Conservation (phyloP, 139 green algal genomes). For the Pseudopediastrum boryanum region DNA sequence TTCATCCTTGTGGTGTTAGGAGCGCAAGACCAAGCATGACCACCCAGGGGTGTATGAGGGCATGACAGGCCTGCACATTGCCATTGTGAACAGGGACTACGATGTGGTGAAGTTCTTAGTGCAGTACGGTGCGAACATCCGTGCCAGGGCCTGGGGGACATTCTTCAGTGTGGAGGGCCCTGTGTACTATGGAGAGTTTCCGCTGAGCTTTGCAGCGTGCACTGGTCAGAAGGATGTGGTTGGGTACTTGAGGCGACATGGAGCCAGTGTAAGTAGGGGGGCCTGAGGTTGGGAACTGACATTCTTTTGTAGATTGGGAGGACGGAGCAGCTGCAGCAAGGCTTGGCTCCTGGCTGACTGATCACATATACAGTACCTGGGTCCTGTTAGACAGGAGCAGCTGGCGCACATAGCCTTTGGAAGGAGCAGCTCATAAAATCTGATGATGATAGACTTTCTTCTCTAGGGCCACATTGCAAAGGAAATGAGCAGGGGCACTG, state of each 20-base stretch:
- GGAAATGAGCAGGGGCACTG: too few species aligned
- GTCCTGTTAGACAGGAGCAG: too few species aligned
- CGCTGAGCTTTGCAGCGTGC: slow-evolving; percentile 60
- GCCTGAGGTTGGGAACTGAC: too few species aligned
- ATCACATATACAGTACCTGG: too few species aligned
- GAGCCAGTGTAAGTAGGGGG: slow-evolving; percentile 43
- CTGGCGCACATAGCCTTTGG: too few species aligned
- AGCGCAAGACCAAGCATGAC: slow-evolving; percentile 49
- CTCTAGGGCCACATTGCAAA: too few species aligned
- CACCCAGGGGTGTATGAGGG: slow-evolving; percentile 62
- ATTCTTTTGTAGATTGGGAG: too few species aligned
- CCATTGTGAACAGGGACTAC: slow-evolving; percentile 61
- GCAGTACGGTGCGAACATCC: slow-evolving; percentile 52
- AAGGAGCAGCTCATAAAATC: too few species aligned
- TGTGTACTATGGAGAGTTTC: slow-evolving; percentile 68
- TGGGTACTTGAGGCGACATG: slow-evolving; percentile 62
- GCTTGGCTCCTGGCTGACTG: too few species aligned
- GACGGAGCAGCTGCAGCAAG: too few species aligned
- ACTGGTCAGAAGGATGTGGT: slow-evolving; percentile 66
- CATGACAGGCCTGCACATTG: slow-evolving; percentile 69
- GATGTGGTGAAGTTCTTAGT: slow-evolving; percentile 70
- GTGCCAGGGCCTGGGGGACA: slow-evolving; percentile 54
- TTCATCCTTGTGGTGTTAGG: slow-evolving; percentile 33
- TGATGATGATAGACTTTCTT: too few species aligned
- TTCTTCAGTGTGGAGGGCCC: slow-evolving; percentile 56